These are phyloP conservation scores for Ophiorrhiza pumila DNA, from an alignment of 257 asterid species.

Conservation along the genomic window DNA sequence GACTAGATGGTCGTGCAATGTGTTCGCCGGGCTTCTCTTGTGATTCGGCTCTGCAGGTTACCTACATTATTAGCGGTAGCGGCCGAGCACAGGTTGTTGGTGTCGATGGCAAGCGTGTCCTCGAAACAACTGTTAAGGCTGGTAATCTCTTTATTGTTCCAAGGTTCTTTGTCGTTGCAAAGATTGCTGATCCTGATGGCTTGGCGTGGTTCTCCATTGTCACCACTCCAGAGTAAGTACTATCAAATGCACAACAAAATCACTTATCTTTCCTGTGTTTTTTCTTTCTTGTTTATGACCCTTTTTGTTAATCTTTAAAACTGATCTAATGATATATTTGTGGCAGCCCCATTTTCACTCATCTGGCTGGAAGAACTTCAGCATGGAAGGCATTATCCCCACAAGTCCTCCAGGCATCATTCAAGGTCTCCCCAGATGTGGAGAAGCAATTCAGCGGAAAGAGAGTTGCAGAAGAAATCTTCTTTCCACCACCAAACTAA, in stretches of 20 bases:
- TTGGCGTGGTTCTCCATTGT: slow-evolving; percentile 93
- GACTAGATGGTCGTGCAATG: slow-evolving; percentile 71
- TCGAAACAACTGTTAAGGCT: slow-evolving; percentile 56
- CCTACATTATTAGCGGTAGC: slow-evolving; percentile 78
- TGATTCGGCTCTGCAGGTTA: slow-evolving; percentile 86
- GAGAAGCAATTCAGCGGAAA: slow-evolving; percentile 62
- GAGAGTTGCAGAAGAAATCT: slow-evolving; percentile 72
- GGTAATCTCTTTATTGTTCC: slow-evolving; percentile 74
- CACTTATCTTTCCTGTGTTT: too few species aligned
- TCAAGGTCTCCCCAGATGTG: slow-evolving; percentile 50
- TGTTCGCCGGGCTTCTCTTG: slow-evolving; percentile 93
- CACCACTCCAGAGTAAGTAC: slow-evolving; percentile 76
- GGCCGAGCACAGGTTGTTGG: slow-evolving; percentile 85
- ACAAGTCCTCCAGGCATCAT: slow-evolving; percentile 58
- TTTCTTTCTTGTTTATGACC: too few species aligned
- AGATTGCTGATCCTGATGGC: slow-evolving; percentile 75
- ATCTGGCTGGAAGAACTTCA: slow-evolving; percentile 58
- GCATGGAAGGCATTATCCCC: slow-evolving; percentile 68
- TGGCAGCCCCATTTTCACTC: slow-evolving; percentile 63
- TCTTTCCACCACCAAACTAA: slow-evolving; percentile 79
- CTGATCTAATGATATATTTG: too few species aligned
- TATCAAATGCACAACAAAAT: too few species aligned
- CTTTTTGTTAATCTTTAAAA: too few species aligned
- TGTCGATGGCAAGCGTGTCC: slow-evolving; percentile 63
- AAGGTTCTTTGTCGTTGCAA: slow-evolving; percentile 75